These are phyloP conservation scores for Saururus chinensis DNA, from an alignment of 164 flowering plant species.

Conservation along the genomic window DNA sequence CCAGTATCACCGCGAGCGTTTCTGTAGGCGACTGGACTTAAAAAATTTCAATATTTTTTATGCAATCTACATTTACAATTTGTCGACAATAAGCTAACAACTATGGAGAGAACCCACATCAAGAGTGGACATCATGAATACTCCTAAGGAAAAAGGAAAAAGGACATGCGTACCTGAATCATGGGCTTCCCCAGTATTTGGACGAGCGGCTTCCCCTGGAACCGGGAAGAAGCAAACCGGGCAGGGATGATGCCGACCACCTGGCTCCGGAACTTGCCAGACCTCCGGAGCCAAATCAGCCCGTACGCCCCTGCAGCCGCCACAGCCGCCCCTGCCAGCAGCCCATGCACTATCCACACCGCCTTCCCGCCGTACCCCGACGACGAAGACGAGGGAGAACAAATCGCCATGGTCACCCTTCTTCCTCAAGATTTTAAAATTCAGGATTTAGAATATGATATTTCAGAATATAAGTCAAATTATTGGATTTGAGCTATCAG, in stretches of 20 bases:
- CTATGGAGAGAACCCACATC: neutral
- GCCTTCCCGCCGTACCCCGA: conserved; percentile 23
- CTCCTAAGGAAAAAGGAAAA: too few relatives aligned
- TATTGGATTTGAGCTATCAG: too few relatives aligned
- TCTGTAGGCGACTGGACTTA: too few relatives aligned
- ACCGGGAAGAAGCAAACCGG: conserved; percentile 70
- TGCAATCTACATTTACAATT: too few relatives aligned
- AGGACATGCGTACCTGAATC: conserved; percentile 54
- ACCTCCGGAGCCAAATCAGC: conserved; percentile 21
- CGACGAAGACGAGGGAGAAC: conserved; percentile 23
- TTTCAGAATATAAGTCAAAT: too few relatives aligned
- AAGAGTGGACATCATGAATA: too few relatives aligned
- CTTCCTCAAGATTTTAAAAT: too few relatives aligned
- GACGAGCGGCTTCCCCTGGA: conserved; percentile 78
- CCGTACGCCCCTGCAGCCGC: conserved; percentile 42
- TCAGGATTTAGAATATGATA: too few relatives aligned
- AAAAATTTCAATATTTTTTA: too few relatives aligned
- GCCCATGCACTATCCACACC: conserved; percentile 46
- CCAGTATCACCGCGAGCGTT: too few relatives aligned
- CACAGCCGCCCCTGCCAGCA: conserved; percentile 48
- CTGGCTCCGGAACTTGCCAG: conserved; percentile 44
- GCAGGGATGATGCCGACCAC: conserved; percentile 89
- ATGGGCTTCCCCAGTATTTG: conserved; percentile 87
- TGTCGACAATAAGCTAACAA: too few relatives aligned
- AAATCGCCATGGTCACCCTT: conserved; percentile 11